Evolutionary conservation across 805 yeast species (phyloP), one percentile per base, ranked within the genome.

Genomic region (Martiniozyma abietophila): DNA sequence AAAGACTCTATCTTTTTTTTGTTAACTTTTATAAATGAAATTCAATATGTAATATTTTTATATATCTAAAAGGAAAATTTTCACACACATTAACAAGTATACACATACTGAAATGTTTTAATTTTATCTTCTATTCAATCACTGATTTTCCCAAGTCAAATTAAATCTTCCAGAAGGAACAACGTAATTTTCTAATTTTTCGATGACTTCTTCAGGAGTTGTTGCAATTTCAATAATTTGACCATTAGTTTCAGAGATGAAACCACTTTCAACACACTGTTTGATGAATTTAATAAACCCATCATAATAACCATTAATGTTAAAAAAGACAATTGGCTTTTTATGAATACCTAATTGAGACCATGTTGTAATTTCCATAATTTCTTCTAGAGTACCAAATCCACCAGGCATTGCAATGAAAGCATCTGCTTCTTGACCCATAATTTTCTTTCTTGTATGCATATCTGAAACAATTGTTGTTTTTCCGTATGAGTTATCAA

Each of bases 321-420:
- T 85, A 59, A 76, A 76, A 27, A 85, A 51, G 11, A 85, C 77
- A 48, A 85, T 74, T 19, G 95, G 95, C 56, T 80, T 80, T 42
- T 66, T 61, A 56, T 85, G 95, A 45, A 85, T 84, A 22, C 88
- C 92, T 48, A 85, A 66, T 63, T 85, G 95, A 32, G 76, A 74
- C 95, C 95, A 85, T 4, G 95, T 85, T 39, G 80, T 80, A 36
- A 83, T 80, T 62, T 85, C 95, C 78, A 84, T 76, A 42, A 85
- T 65, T 59, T 85, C 95, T 58, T 85, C 95, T 51, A 83, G 59
- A 6, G 94, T 84, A 32, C 95, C 95, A 53, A 76, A 84, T 3
- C 95, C 95, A 42, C 95, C 95, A 10, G 95, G 95, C 61, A 85
- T 67, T 0, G 95, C 94, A 29, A 85, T 72, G 56, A 85, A 85